Conservation (phyloP, 768 basidiomycete species). For the Hebeloma cylindrosporum region DNA sequence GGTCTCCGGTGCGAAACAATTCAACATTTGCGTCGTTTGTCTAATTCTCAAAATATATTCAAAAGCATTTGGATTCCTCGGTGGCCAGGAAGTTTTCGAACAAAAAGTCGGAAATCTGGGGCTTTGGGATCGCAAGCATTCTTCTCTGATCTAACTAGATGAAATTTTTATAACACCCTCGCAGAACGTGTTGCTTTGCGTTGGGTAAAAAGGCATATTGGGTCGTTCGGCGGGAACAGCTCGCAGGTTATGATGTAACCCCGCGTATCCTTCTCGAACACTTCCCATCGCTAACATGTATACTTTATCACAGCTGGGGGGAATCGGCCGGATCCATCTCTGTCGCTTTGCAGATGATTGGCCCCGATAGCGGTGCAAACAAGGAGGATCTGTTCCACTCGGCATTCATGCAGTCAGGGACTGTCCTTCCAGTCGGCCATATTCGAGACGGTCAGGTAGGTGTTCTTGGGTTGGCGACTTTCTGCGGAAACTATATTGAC, state of each 20-base stretch:
- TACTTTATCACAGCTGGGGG: constrained; percentile 38
- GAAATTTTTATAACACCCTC: constrained; percentile 4
- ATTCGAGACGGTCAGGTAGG: constrained; percentile 15
- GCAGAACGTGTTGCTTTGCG: constrained; percentile 52
- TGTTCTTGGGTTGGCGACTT: not conserved
- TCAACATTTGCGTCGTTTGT: not conserved
- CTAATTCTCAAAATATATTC: not conserved
- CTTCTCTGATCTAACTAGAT: not conserved
- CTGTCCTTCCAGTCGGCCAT: constrained; percentile 23
- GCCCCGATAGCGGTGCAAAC: constrained; percentile 38
- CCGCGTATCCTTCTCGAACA: not conserved
- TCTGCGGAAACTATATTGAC: not conserved
- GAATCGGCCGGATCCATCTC: constrained; percentile 56
- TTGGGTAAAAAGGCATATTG: constrained; percentile 64
- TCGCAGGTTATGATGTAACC: constrained; percentile 49
- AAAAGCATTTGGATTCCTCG: constrained; percentile 13
- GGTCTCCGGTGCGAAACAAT: constrained; percentile 4
- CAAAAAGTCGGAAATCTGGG: constrained; percentile 37
- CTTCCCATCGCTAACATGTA: not conserved
- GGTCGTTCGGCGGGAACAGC: constrained; percentile 61
- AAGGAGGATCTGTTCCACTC: constrained; percentile 40
- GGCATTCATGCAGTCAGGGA: constrained; percentile 46
- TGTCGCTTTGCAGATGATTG: constrained; percentile 40
- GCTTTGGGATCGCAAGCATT: constrained; percentile 43
- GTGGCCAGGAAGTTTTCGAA: constrained; percentile 1